Evolutionary conservation across 139 green algal genomes (phyloP), one percentile per base, ranked within the genome.

Genomic region (Tetradesmus lagerheimii): DNA sequence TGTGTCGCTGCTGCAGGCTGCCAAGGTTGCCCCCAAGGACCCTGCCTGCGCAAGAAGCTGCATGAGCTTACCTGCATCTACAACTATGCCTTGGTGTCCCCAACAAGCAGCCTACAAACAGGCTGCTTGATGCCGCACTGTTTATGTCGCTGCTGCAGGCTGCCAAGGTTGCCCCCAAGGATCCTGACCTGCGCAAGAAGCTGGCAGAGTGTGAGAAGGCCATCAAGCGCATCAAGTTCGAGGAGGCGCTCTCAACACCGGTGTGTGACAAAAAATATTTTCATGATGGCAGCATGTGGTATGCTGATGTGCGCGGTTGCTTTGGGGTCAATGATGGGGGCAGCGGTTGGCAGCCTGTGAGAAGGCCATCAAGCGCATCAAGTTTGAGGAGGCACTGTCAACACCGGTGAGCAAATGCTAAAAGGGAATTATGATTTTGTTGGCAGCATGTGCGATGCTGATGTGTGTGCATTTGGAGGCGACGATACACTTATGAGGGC

Each of bases 121-220:
- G n/a, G n/a, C n/a, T n/a, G n/a, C 8, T 50, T 50, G 43, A n/a
- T n/a, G n/a, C n/a, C n/a, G n/a, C n/a, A n/a, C 43, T 78, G 67
- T 78, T 39, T 4, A 38, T 78, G 27, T 8, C 11, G 39, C 27
- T 38, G 29, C 62, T 77, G 9, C 87, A 96, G 93, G 97, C 97
- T 1, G 96, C 96, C 62, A 94, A 95, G 88, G 92, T 97, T 25
- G 93, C 94, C 0, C 97, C 97, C 0, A 91, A 94, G 3, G 98
- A 99, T 91, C 95, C 95, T 12, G 98, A 99, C 92, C 91, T 99
- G 89, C 92, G 95, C 11, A 95, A 95, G 74, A 99, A 98, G 94
- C 92, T 99, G 84, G 79, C 90, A 4, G 95, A 98, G 78, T 98
- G 97, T 84, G 97, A 99, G 91, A 98, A 96, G 90, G 97, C 97